These are phyloP conservation scores for Nymphaea thermarum DNA, from an alignment of 164 flowering plant genomes.

Conservation along the genomic window DNA sequence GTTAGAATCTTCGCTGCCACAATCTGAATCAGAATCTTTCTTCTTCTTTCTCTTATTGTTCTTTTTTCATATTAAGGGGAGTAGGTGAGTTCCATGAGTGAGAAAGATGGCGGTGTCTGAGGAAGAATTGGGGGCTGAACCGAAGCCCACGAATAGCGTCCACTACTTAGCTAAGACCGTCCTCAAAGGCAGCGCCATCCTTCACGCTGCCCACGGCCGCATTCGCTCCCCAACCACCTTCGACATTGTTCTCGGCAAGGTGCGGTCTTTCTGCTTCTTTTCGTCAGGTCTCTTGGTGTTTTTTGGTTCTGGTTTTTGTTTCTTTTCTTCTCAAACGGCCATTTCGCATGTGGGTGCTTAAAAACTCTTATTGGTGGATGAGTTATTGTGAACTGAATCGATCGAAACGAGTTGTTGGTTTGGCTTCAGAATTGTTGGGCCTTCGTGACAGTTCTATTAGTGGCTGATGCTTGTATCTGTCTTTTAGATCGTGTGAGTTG, in stretches of 20 bases:
- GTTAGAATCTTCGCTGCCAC: too few species aligned
- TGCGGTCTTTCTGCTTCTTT: constrained; percentile 4
- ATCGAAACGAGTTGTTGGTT: too few species aligned
- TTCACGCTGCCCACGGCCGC: constrained; percentile 69
- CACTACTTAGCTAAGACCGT: constrained; percentile 80
- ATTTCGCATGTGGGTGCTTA: not conserved
- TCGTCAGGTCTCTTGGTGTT: not conserved
- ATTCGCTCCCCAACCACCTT: constrained; percentile 55
- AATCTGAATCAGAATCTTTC: too few species aligned
- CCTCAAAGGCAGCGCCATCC: constrained; percentile 63
- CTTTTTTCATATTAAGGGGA: too few species aligned
- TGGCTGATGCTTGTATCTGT: too few species aligned
- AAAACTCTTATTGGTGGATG: not conserved
- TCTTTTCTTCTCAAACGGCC: not conserved
- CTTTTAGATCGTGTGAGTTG: too few species aligned
- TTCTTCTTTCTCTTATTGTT: too few species aligned
- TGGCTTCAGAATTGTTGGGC: too few species aligned
- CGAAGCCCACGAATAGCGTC: constrained; percentile 17
- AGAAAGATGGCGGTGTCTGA: constrained; percentile 51
- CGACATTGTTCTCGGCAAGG: constrained; percentile 92
- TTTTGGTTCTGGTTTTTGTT: not conserved
- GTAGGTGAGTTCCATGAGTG: too few species aligned
- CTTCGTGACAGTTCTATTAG: too few species aligned
- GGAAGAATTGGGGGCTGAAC: constrained; percentile 38
- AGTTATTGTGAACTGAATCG: too few species aligned